These are phyloP conservation scores for Pseudogymnoascus sp. DNA, from an alignment of 2,329 filamentous ascomycete species.

Conservation along the genomic window DNA sequence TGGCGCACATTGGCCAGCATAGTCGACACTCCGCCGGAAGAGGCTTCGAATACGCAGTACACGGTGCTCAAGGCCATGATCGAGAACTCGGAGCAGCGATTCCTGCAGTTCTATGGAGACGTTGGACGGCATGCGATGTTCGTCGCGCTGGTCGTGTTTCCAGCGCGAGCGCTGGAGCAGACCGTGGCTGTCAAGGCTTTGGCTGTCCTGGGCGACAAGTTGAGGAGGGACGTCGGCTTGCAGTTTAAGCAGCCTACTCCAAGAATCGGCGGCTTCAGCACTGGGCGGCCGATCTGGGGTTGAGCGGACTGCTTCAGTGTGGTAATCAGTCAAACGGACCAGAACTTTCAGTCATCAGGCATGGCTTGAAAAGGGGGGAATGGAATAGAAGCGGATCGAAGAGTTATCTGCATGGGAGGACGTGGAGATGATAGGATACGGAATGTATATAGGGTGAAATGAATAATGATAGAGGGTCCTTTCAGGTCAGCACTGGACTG, in stretches of 20 bases:
- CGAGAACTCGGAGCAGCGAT: constrained; percentile 63
- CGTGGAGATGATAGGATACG: background rate
- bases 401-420: background rate
- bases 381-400: background rate
- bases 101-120: constrained; percentile 75
- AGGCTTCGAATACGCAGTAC: constrained; percentile 67
- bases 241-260: constrained; percentile 18
- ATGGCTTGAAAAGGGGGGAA: background rate
- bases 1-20: constrained; percentile 75
- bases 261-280: background rate
- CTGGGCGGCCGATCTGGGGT: background rate
- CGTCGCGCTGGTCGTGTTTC: constrained; percentile 67
- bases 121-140: constrained; percentile 65
- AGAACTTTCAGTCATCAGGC: background rate
- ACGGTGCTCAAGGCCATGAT: constrained; percentile 66
- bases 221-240: constrained; percentile 45
- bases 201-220: constrained; percentile 45
- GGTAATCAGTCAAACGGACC: background rate
- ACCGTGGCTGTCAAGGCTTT: constrained; percentile 46
- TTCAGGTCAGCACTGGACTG: background rate
- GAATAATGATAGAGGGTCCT: background rate
- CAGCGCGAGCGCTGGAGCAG: constrained; percentile 42
- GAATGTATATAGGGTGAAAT: background rate
- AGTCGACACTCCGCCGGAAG: constrained; percentile 61
- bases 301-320: background rate